Base-by-base conservation (phyloP, 768 basidiomycete genomes). In the Pisolithus orientalis region DNA sequence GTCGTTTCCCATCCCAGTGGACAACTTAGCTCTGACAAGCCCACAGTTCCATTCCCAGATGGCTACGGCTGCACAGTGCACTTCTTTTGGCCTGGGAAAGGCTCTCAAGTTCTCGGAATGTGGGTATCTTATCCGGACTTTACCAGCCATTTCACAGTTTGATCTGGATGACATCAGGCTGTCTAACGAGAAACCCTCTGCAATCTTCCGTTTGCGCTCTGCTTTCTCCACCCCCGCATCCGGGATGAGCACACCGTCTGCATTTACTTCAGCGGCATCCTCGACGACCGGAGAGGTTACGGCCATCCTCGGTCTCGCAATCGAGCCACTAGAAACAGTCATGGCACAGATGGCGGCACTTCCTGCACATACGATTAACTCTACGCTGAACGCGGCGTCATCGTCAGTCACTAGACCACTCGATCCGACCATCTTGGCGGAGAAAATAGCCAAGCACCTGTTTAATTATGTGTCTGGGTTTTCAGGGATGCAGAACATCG, bases 101-200 rank as follows among this genome's bases (percentile, higher is more conserved):
- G 90, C 3, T 92, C 90, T 57, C 90, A 90, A 65, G 66, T 93
- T 27, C 72, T 94, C 8, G 91, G 91, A 62, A 87, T 89, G 91
- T 89, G 59, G 61, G 87, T 71, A 25, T 53, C 49, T 14, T 17
- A 24, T 29, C 16, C 27, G 40, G 50, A 24, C 49, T 51, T 40
- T 25, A 25, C 39, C 45, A 9, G 14, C n/a, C n/a, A 13, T 16
- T 37, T 32, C 16, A 13, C 5, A 24, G 16, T 17, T 39, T 5
- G 29, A 38, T 16, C 5, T 14, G 13, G 34, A 34, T 14, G 17
- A 29, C 45, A 4, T 37, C 57, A 93, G 90, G 83, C 75, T 94
- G 25, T 90, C 90, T 13, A 92, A 92, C 63, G 89, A 91, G 31
- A 92, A 92, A 63, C 90, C 90, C 0, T 90, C 89, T 10, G 88